Evolutionary conservation across 306 rosid species (phyloP), one percentile per base, ranked within the genome.

Genomic region (Sicyos edulis): DNA sequence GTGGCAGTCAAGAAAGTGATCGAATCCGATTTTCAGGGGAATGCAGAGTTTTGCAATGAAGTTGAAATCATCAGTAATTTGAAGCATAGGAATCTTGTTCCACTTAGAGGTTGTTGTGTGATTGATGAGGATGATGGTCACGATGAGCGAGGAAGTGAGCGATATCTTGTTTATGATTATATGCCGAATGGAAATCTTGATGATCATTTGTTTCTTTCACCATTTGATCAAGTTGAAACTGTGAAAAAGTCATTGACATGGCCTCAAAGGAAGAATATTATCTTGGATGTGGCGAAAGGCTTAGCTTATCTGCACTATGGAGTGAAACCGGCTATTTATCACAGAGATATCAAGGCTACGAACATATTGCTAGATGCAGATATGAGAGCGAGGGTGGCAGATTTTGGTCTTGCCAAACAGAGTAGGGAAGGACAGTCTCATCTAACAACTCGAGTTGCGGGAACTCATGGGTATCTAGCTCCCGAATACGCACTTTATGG

Each of bases 401-500:
- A 91, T 85, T 93, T 93, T 21, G 99, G 99, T 52, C 99, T 93
- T 26, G 99, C 91, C 0, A 93, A 85, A 62, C 99, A 93, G 75
- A 88, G 84, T 76, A 77, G 85, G 85, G 97, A 93, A 75, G 99
- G 99, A 14, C 96, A 91, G 82, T 93, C 99, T 77, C 97, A 93
- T 89, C 92, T 93, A 70, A 89, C 99, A 17, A 93, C 99, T 10
- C 83, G 99, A 78, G 99, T 93, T 59, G 99, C 99, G 7, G 99
- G 99, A 57, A 91, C 99, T 73, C 99, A 93, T 14, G 99, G 99
- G 21, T 95, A 95, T 83, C 71, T 95, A 19, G 97, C 97, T 47
- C 99, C 99, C 0, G 99, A 91, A 71, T 95, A 95, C 21, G 99
- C 99, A 0, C 88, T 95, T 6, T 95, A 95, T 19, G 99, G 99